phyloP scores from a whole-genome alignment of 1,284 basidiomycete species.

The Coniferiporia weirii region DNA sequence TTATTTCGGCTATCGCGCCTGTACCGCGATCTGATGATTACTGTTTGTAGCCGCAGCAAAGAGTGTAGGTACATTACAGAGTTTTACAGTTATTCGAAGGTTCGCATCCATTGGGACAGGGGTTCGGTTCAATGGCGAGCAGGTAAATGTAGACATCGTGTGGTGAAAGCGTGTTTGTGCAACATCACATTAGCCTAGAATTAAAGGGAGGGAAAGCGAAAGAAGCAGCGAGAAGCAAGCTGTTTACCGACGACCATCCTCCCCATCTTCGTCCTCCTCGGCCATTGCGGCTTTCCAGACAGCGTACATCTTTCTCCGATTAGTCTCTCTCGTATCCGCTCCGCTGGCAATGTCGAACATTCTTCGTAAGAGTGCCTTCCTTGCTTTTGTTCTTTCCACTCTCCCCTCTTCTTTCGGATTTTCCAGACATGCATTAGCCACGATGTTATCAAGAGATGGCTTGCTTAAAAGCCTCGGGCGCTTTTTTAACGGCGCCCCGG shows the following conservation, averaged over 20 bases:
- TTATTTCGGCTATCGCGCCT: neutral
- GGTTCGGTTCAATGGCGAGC: neutral
- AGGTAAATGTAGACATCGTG: neutral
- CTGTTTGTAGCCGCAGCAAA: neutral
- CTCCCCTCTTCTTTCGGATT: conserved; percentile 35
- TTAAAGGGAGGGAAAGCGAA: neutral
- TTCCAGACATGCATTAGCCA: conserved; percentile 45
- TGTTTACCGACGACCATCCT: neutral
- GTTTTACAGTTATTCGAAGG: neutral
- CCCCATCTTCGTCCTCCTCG: conserved; percentile 37
- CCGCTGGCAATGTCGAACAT: conserved; percentile 77
- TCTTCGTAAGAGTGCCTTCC: conserved; percentile 53
- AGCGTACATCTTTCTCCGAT: conserved; percentile 77
- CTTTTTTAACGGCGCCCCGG: conserved; percentile 28
- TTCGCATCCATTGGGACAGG: neutral
- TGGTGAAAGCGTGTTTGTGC: neutral
- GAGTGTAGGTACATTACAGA: neutral
- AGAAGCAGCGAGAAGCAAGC: neutral
- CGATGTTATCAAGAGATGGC: conserved; percentile 36
- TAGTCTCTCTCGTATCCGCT: conserved; percentile 68
- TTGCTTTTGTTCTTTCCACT: conserved; percentile 37
- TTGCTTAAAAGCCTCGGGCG: conserved; percentile 34
- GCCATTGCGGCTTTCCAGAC: conserved; percentile 65
- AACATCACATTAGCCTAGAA: neutral
- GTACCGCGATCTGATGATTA: neutral